Conservation (phyloP, 2,329 filamentous ascomycete genomes). For the Alternaria arborescens region DNA sequence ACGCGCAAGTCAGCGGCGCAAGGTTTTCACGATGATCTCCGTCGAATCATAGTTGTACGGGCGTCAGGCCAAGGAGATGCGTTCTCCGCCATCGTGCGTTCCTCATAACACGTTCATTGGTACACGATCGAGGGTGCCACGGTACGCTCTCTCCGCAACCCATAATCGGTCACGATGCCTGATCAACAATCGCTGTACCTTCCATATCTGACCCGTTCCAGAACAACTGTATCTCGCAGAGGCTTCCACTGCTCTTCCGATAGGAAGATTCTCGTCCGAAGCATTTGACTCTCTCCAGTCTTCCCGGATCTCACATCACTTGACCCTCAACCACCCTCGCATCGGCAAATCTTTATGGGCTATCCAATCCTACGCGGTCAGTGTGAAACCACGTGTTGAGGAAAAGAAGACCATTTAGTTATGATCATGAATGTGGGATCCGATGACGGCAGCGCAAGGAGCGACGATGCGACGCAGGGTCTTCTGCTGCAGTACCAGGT, state of each 20-base stretch:
- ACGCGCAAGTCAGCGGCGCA: background rate
- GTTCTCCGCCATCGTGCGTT: background rate
- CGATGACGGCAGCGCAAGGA: conserved; percentile 5
- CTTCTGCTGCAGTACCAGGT: conserved; percentile 3
- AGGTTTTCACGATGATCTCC: background rate
- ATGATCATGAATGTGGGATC: background rate
- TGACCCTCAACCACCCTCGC: background rate
- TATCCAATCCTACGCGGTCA: background rate
- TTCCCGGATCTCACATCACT: background rate
- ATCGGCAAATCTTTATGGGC: background rate
- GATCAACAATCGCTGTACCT: background rate
- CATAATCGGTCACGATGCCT: background rate
- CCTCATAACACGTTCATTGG: background rate
- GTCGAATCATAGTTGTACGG: background rate
- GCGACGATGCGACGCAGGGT: conserved; percentile 8
- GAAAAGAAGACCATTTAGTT: background rate
- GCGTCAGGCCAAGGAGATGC: background rate
- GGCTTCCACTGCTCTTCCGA: background rate
- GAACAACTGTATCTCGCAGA: background rate
- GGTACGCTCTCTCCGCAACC: background rate
- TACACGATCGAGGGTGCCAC: background rate
- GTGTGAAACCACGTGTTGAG: background rate
- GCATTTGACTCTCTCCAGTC: background rate
- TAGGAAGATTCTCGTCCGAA: background rate
- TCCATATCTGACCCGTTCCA: background rate